phyloP scores from a whole-genome alignment of 805 yeast species.

The Candida caryicola region DNA sequence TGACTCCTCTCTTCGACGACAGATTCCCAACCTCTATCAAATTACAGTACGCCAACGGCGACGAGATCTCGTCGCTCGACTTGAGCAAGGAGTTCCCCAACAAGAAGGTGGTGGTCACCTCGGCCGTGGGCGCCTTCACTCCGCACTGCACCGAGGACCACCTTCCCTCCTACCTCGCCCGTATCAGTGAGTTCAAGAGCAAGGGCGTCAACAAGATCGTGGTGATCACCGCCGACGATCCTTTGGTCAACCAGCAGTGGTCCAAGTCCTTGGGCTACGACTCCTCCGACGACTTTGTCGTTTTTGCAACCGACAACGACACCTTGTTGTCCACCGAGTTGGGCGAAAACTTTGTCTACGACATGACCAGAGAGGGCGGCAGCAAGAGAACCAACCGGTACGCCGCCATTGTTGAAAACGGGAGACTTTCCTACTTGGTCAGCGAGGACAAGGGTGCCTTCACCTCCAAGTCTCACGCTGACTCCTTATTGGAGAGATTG shows the following conservation, averaged over 20 bases:
- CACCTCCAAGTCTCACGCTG: slow-evolving; percentile 23
- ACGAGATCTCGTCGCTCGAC: slow-evolving; percentile 38
- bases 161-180: slow-evolving; percentile 11
- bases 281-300: slow-evolving; percentile 12
- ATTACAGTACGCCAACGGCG: slow-evolving; percentile 35
- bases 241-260: slow-evolving; percentile 12
- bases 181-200: slow-evolving; percentile 11
- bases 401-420: slow-evolving; percentile 18
- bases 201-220: slow-evolving; percentile 14
- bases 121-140: slow-evolving; percentile 12
- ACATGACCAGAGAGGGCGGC: slow-evolving; percentile 5
- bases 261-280: slow-evolving; percentile 9
- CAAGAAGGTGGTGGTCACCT: slow-evolving; percentile 11
- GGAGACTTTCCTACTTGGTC: slow-evolving; percentile 18
- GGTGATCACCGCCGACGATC: slow-evolving; percentile 13
- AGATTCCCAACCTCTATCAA: slow-evolving; percentile 23
- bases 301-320: slow-evolving; percentile 15
- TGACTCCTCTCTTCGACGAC: slow-evolving; percentile 17
- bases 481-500: slow-evolving; percentile 21
- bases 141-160: slow-evolving; percentile 10
- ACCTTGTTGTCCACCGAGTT: slow-evolving; percentile 9
- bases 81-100: slow-evolving; percentile 23
- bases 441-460: slow-evolving; percentile 18
- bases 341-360: slow-evolving; percentile 12
- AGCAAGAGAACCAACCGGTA: slow-evolving; percentile 11